Evolutionary conservation across 2,329 filamentous ascomycete genomes (phyloP).

Genomic region (Didymosphaeria variabile): DNA sequence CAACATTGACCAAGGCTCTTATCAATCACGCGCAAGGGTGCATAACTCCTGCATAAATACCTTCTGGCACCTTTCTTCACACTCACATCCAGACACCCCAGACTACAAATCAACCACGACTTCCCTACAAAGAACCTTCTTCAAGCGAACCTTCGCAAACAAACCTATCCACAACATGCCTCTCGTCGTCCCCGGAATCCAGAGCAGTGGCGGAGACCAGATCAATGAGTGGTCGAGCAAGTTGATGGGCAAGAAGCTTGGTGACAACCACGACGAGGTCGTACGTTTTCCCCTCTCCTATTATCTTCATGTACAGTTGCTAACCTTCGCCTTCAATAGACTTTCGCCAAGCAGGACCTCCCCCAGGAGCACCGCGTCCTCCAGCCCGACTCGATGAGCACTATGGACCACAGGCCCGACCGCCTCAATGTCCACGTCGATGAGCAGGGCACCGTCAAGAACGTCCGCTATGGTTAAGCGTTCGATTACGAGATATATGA

Average conservation of each 20-base stretch:
- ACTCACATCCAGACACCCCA: not conserved
- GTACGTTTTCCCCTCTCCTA: slow-evolving; percentile 38
- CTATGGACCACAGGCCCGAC: slow-evolving; percentile 59
- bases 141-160: slow-evolving; percentile 14
- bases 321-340: slow-evolving; percentile 41
- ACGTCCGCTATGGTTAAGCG: slow-evolving; percentile 56
- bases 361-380: slow-evolving; percentile 59
- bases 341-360: slow-evolving; percentile 60
- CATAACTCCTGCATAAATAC: slow-evolving; percentile 19
- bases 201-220: slow-evolving; percentile 46
- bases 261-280: slow-evolving; percentile 56
- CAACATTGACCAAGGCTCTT: slow-evolving; percentile 6
- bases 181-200: slow-evolving; percentile 60
- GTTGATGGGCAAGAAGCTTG: slow-evolving; percentile 62
- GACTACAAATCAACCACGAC: slow-evolving; percentile 10
- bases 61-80: not conserved
- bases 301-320: not conserved
- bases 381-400: slow-evolving; percentile 56
- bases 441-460: slow-evolving; percentile 59
- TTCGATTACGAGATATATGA: not conserved
- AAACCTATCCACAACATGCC: slow-evolving; percentile 52
- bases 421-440: slow-evolving; percentile 60
- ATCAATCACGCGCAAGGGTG: slow-evolving; percentile 10
- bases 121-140: slow-evolving; percentile 8
- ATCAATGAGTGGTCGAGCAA: slow-evolving; percentile 57